These are phyloP conservation scores for Brassica juncea DNA, from an alignment of 345 rosid species.

Conservation along the genomic window DNA sequence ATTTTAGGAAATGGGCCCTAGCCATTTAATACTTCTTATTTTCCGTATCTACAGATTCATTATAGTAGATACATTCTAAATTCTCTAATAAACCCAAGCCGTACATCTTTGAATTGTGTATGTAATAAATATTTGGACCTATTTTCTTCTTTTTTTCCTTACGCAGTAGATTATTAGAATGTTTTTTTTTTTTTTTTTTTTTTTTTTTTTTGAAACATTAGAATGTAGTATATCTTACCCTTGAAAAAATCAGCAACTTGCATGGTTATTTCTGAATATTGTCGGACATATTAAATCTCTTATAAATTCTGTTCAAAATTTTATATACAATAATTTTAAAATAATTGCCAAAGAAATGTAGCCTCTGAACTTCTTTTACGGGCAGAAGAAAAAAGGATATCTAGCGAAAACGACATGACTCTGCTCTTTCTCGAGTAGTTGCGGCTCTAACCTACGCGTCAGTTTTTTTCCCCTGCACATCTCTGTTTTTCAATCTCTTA, in stretches of 20 bases:
- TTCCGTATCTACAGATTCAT: constrained; percentile 13
- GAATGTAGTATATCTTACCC: not conserved
- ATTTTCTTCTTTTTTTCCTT: not conserved
- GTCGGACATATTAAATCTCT: constrained; percentile 20
- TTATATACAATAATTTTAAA: not conserved
- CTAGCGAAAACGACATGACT: constrained; percentile 37
- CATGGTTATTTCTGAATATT: constrained; percentile 26
- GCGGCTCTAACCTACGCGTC: constrained; percentile 42
- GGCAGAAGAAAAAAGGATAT: constrained; percentile 26
- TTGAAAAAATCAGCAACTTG: constrained; percentile 25
- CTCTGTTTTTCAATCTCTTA: constrained; percentile 13
- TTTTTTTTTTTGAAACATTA: no score
- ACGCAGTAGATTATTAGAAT: not conserved
- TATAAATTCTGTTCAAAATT: not conserved
- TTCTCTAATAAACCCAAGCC: constrained; percentile 8
- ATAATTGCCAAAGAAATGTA: constrained; percentile 7
- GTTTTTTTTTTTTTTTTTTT: not conserved
- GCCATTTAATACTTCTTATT: constrained; percentile 18
- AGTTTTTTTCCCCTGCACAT: constrained; percentile 4
- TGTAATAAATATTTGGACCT: constrained; percentile 16
- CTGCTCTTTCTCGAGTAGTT: constrained; percentile 44
- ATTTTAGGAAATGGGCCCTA: constrained; percentile 20
- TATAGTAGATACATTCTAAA: constrained; percentile 20
- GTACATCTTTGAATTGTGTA: constrained; percentile 28
- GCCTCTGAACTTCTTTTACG: constrained; percentile 25